Evolutionary conservation across 2,329 filamentous ascomycete genomes (phyloP).

Genomic region (Pseudogymnoascus pannorum): DNA sequence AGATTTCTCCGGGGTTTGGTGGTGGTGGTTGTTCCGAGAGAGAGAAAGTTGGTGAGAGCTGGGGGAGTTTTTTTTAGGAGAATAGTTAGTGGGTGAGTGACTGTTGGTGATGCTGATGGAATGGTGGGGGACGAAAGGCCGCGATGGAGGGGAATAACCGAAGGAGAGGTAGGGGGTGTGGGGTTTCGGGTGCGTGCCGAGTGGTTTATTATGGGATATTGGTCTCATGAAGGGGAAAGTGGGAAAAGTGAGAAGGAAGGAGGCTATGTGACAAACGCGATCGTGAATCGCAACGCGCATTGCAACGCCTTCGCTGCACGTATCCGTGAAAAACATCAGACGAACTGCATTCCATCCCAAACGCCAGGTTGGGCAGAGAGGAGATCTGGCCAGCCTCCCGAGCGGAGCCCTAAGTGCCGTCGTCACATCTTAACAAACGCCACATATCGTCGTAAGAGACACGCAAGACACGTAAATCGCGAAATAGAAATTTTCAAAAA

Average conservation of each 20-base stretch:
- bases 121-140: not conserved
- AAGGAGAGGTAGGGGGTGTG: not conserved
- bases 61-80: too few relatives aligned
- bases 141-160: not conserved
- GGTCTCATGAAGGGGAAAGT: not conserved
- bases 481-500: not conserved
- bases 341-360: not conserved
- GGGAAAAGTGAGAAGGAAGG: not conserved
- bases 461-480: not conserved
- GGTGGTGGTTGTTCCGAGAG: not conserved
- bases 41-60: not conserved
- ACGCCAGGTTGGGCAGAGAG: too few relatives aligned
- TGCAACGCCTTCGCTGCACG: not conserved
- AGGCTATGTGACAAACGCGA: not conserved
- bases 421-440: not conserved
- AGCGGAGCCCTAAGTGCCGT: not conserved
- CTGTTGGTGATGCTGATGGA: not conserved
- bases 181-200: not conserved
- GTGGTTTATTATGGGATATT: not conserved
- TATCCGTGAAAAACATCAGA: not conserved
- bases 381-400: not conserved
- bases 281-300: not conserved
- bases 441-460: not conserved
- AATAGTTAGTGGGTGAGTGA: too few relatives aligned
- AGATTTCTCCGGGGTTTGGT: not conserved